These are phyloP conservation scores for Metarhizium sp. DNA, from an alignment of 2,329 filamentous ascomycete species.

Conservation along the genomic window DNA sequence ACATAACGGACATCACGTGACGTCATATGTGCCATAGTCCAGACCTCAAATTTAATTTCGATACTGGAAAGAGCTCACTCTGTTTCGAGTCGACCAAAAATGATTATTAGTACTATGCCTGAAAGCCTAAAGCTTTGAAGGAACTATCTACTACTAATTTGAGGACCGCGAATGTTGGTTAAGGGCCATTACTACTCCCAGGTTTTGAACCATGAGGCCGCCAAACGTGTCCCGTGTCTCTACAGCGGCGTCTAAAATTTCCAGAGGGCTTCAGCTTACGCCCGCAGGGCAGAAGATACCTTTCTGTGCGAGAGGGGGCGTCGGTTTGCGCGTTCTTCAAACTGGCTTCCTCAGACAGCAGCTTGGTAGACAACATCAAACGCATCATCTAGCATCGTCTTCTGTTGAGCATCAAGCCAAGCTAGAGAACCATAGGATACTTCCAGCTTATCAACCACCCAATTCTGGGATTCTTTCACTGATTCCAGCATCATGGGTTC, in stretches of 20 bases:
- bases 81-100: not conserved
- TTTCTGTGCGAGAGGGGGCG: not conserved
- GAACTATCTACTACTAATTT: not conserved
- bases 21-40: not conserved
- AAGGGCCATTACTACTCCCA: not conserved
- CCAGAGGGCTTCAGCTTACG: not conserved
- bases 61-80: not conserved
- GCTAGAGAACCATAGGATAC: not conserved
- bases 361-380: not conserved
- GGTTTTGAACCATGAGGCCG: not conserved
- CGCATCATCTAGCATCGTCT: not conserved
- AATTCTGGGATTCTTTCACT: slow-evolving; percentile 60
- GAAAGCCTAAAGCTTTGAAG: not conserved
- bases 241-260: not conserved
- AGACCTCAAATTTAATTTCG: not conserved
- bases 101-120: not conserved
- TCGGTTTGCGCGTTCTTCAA: not conserved
- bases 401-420: not conserved
- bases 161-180: not conserved
- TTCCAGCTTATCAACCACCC: slow-evolving; percentile 53
- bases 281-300: not conserved
- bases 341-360: not conserved
- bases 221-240: not conserved
- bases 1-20: no score
- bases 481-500: slow-evolving; percentile 61